Evolutionary conservation across 2,329 filamentous ascomycete species (phyloP).

Genomic region (Penicillium sp.): DNA sequence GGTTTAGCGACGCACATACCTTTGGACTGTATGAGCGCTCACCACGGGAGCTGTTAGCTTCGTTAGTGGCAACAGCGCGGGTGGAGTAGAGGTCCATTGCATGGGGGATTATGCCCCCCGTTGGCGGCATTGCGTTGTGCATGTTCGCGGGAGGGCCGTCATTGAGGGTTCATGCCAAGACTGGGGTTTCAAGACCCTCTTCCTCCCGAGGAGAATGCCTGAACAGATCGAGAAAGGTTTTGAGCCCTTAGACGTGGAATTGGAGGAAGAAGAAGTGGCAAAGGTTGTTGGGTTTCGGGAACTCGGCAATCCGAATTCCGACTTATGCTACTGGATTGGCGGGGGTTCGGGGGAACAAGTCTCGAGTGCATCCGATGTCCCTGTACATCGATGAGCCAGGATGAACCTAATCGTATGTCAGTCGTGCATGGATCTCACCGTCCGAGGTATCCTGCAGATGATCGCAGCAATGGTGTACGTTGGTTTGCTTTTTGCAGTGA

Average conservation of each 20-base stretch:
- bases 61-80: slow-evolving; percentile 4
- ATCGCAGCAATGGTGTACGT: no score
- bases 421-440: no score
- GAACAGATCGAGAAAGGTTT: background rate
- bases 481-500: no score
- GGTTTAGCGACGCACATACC: slow-evolving; percentile 6
- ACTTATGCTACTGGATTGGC: background rate
- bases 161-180: slow-evolving; percentile 18
- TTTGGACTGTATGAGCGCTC: slow-evolving; percentile 9
- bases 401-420: no score
- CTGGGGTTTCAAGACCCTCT: slow-evolving; percentile 7
- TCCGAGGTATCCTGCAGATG: no score
- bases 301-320: slow-evolving; percentile 12
- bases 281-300: slow-evolving; percentile 6
- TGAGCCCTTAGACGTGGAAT: background rate
- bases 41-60: background rate
- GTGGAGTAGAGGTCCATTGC: slow-evolving; percentile 6
- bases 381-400: no score
- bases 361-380: no score
- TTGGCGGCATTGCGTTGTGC: slow-evolving; percentile 15
- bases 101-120: slow-evolving; percentile 14
- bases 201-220: no score
- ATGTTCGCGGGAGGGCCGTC: slow-evolving; percentile 12
- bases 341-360: no score
- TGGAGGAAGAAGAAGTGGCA: background rate